phyloP scores from a whole-genome alignment of 768 basidiomycete species.

The Leccinum longicurvipes region DNA sequence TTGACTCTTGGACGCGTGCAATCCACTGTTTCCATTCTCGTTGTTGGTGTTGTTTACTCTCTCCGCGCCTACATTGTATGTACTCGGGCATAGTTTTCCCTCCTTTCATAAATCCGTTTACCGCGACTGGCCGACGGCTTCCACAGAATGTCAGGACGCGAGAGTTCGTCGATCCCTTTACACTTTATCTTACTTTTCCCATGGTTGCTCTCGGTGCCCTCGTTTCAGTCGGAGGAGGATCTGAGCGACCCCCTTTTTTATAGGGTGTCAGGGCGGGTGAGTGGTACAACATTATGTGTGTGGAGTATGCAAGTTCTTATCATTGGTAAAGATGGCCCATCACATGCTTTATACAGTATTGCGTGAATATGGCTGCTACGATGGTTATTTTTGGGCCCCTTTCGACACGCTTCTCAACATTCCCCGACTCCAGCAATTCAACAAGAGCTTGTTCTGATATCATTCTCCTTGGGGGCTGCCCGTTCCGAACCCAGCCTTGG shows the following conservation, averaged over 20 bases:
- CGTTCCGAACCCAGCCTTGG: constrained; percentile 39
- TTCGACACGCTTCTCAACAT: constrained; percentile 50
- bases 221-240: constrained; percentile 45
- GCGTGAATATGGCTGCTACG: constrained; percentile 42
- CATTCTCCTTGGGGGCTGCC: constrained; percentile 45
- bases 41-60: constrained; percentile 10
- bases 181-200: constrained; percentile 25
- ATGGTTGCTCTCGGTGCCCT: constrained; percentile 22
- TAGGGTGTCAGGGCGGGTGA: constrained; percentile 43
- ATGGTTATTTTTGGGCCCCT: constrained; percentile 52
- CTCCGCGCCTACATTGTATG: constrained; percentile 22
- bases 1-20: constrained; percentile 10
- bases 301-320: background rate
- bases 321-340: constrained; percentile 40
- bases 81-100: constrained; percentile 1
- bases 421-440: constrained; percentile 44
- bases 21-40: constrained; percentile 12
- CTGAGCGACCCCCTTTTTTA: constrained; percentile 35
- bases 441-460: constrained; percentile 47
- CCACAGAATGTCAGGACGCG: constrained; percentile 19
- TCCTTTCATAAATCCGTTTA: background rate
- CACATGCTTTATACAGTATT: constrained; percentile 52
- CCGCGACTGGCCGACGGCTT: constrained; percentile 4
- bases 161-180: constrained; percentile 18
- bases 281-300: constrained; percentile 7